Percentiles rank a stretch among this genome's conserved stretches.
These are phyloP conservation scores for Colletotrichum gloeosporioides DNA, from an alignment of 2,329 filamentous ascomycete genomes.

Conservation along the genomic window DNA sequence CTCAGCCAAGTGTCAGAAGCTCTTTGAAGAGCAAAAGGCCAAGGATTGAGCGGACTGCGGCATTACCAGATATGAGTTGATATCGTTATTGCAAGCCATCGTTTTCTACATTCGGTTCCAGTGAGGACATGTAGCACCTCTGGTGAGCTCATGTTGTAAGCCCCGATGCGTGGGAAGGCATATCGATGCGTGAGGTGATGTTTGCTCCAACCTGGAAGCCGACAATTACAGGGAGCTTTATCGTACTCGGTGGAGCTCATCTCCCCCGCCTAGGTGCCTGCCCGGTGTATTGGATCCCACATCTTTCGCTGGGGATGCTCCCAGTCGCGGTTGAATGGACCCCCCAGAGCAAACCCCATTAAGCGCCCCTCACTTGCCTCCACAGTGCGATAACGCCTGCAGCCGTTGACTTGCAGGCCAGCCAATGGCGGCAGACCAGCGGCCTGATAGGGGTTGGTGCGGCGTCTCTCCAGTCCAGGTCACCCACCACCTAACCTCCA, in stretches of 20 bases:
- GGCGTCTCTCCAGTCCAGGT: background rate
- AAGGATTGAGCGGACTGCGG: background rate
- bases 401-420: background rate
- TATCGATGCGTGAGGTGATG: background rate
- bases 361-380: background rate
- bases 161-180: background rate
- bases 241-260: background rate
- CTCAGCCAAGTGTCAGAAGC: background rate
- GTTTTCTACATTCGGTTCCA: rapidly evolving
- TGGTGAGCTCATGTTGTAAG: background rate
- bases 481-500: slow-evolving; percentile 1
- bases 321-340: background rate
- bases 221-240: background rate
- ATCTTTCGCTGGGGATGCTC: background rate
- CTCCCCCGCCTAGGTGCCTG: background rate
- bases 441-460: slow-evolving; percentile 16
- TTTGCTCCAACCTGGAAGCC: background rate
- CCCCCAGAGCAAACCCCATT: background rate
- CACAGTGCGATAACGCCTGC: slow-evolving; percentile 15
- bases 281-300: too few relatives aligned
- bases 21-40: background rate
- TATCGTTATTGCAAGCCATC: background rate
- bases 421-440: slow-evolving; percentile 7
- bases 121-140: rapidly evolving
- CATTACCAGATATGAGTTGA: background rate